These are phyloP conservation scores for Skeletonema tropicum DNA, from an alignment of 108 stramenopile species.

Conservation along the genomic window DNA sequence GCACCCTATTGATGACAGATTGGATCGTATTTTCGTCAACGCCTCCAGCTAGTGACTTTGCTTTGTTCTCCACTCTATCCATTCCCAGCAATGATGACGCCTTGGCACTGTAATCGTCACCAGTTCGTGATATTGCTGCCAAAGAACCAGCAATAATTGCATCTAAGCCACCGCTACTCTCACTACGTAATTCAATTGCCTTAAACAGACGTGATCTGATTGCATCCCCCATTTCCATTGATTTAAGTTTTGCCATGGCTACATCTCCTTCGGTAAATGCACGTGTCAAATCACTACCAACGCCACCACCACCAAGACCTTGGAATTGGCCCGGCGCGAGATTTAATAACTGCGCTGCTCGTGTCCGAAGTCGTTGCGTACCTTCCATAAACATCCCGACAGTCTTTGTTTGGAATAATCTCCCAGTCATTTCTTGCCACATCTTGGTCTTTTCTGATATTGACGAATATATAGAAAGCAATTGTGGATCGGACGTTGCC, in stretches of 20 bases:
- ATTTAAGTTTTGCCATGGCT: constrained; percentile 85
- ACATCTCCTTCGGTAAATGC: constrained; percentile 90
- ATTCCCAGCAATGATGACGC: constrained; percentile 21
- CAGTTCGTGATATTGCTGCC: constrained; percentile 41
- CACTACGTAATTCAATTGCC: constrained; percentile 86
- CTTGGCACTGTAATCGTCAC: constrained; percentile 23
- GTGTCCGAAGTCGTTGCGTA: constrained; percentile 69
- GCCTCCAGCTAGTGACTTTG: constrained; percentile 4
- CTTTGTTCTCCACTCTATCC: constrained; percentile 5
- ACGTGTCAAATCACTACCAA: constrained; percentile 52
- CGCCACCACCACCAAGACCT: neutral
- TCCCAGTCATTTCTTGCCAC: constrained; percentile 87
- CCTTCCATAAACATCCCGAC: constrained; percentile 84
- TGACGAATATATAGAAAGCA: constrained; percentile 64
- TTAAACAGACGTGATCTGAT: constrained; percentile 72
- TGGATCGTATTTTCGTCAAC: constrained; percentile 53
- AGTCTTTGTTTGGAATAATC: constrained; percentile 76
- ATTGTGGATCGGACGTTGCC: constrained; percentile 72
- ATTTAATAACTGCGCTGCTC: constrained; percentile 67
- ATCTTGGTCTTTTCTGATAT: constrained; percentile 76
- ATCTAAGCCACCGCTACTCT: constrained; percentile 86
- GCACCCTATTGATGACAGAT: constrained; percentile 60
- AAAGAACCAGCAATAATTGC: constrained; percentile 89
- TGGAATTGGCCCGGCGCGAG: constrained; percentile 63
- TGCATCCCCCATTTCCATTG: constrained; percentile 85